Conservation (phyloP, 1,284 basidiomycete genomes). For the Rhizoctonia solani region DNA sequence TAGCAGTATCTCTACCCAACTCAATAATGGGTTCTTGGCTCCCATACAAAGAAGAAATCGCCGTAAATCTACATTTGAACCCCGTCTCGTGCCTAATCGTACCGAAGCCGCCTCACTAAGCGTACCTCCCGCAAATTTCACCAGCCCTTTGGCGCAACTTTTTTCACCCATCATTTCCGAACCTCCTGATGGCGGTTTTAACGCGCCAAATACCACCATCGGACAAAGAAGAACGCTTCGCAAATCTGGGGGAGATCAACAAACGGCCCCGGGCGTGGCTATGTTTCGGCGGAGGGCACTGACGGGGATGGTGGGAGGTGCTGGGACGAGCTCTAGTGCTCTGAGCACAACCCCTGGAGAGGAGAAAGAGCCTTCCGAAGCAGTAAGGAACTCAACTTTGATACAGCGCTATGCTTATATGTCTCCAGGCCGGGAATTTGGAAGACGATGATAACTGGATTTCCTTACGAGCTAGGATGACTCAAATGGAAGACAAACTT, state of each 20-base stretch:
- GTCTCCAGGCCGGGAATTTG: background rate
- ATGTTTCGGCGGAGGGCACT: slow-evolving; percentile 9
- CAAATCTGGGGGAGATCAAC: slow-evolving; percentile 15
- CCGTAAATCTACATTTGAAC: slow-evolving; percentile 24
- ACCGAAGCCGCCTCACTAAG: background rate
- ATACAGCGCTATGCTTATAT: background rate
- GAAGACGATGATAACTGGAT: background rate
- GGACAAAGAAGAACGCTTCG: slow-evolving; percentile 16
- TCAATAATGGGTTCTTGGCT: slow-evolving; percentile 12
- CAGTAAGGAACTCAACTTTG: background rate
- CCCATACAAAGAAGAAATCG: background rate
- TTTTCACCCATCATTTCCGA: slow-evolving; percentile 61
- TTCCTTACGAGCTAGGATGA: background rate
- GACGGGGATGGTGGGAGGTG: background rate
- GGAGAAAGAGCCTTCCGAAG: slow-evolving; percentile 17
- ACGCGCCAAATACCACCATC: background rate
- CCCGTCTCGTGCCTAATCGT: slow-evolving; percentile 10
- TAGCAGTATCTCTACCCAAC: background rate
- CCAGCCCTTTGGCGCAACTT: slow-evolving; percentile 71
- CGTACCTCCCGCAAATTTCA: slow-evolving; percentile 27
- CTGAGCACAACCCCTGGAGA: slow-evolving; percentile 26
- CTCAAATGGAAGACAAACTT: slow-evolving; percentile 13
- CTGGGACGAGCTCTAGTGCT: slow-evolving; percentile 1
- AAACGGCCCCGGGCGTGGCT: slow-evolving; percentile 25
- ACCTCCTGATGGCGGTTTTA: slow-evolving; percentile 16